Evolutionary conservation across 257 asterid species (phyloP).

Genomic region (Solanum etuberosum): DNA sequence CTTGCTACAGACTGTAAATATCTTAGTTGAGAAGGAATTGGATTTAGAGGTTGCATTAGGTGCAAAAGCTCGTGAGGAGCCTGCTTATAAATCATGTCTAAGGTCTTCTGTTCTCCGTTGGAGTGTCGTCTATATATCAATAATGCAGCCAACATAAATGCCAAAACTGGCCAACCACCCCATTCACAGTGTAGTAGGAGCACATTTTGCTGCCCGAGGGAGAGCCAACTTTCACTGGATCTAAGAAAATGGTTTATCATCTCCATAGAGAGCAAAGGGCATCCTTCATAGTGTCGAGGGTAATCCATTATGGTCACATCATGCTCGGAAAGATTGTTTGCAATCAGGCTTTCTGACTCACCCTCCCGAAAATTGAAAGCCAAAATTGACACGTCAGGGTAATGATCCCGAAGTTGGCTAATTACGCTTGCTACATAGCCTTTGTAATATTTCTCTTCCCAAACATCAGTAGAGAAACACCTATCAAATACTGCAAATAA

Average conservation of each 20-base stretch:
- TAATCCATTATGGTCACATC: constrained; percentile 39
- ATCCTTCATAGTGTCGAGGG: constrained; percentile 29
- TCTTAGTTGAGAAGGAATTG: constrained; percentile 68
- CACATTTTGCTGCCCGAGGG: constrained; percentile 41
- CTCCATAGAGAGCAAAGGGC: constrained; percentile 50
- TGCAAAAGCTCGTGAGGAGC: constrained; percentile 41
- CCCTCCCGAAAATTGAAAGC: constrained; percentile 47
- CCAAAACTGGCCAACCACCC: constrained; percentile 45
- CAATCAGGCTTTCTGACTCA: constrained; percentile 22
- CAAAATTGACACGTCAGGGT: constrained; percentile 47
- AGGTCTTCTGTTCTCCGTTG: constrained; percentile 42
- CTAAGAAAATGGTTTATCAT: constrained; percentile 51
- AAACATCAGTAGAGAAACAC: constrained; percentile 39
- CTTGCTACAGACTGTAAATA: constrained; percentile 55
- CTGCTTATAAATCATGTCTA: constrained; percentile 61
- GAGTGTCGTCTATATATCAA: constrained; percentile 38
- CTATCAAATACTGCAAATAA: constrained; percentile 52
- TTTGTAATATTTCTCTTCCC: constrained; percentile 27
- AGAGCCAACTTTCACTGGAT: constrained; percentile 56
- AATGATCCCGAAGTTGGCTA: constrained; percentile 36
- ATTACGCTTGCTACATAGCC: constrained; percentile 27
- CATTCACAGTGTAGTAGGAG: constrained; percentile 57
- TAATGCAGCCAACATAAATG: constrained; percentile 47
- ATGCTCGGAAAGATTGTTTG: constrained; percentile 17
- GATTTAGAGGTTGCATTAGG: constrained; percentile 34